These are phyloP conservation scores for Metschnikowia matae DNA, from an alignment of 805 yeast genomes.

Conservation along the genomic window DNA sequence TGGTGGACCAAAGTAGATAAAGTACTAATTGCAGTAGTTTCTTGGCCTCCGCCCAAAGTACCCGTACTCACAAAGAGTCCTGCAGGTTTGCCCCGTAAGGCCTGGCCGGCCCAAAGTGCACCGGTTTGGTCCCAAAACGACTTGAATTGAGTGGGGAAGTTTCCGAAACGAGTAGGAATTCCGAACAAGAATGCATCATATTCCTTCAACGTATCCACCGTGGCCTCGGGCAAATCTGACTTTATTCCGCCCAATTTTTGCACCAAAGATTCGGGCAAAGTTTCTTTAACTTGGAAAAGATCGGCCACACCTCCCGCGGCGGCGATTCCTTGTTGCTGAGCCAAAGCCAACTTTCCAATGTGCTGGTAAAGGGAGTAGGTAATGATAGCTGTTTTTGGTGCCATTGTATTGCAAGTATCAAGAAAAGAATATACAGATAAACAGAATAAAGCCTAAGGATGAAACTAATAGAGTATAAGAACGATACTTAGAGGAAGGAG, in stretches of 20 bases:
- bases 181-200: slow-evolving; percentile 79
- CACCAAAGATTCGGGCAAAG: slow-evolving; percentile 59
- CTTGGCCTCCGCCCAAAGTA: slow-evolving; percentile 77
- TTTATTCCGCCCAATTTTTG: slow-evolving; percentile 52
- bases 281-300: slow-evolving; percentile 72
- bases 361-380: slow-evolving; percentile 79
- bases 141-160: slow-evolving; percentile 70
- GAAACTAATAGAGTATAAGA: no score
- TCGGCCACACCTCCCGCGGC: slow-evolving; percentile 67
- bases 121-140: slow-evolving; percentile 78
- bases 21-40: slow-evolving; percentile 57
- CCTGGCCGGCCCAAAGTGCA: slow-evolving; percentile 68
- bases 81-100: slow-evolving; percentile 66
- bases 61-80: slow-evolving; percentile 72
- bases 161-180: slow-evolving; percentile 76
- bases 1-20: slow-evolving; percentile 65
- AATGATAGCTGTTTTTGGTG: slow-evolving; percentile 40
- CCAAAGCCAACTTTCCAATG: slow-evolving; percentile 61
- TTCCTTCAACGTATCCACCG: slow-evolving; percentile 48
- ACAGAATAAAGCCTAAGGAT: no score
- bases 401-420: slow-evolving; percentile 18
- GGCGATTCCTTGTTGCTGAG: slow-evolving; percentile 63
- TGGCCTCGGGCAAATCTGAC: slow-evolving; percentile 40
- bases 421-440: no score
- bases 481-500: no score